Evolutionary conservation across 768 basidiomycete genomes (phyloP).

Genomic region (Multifurca ochricompacta): DNA sequence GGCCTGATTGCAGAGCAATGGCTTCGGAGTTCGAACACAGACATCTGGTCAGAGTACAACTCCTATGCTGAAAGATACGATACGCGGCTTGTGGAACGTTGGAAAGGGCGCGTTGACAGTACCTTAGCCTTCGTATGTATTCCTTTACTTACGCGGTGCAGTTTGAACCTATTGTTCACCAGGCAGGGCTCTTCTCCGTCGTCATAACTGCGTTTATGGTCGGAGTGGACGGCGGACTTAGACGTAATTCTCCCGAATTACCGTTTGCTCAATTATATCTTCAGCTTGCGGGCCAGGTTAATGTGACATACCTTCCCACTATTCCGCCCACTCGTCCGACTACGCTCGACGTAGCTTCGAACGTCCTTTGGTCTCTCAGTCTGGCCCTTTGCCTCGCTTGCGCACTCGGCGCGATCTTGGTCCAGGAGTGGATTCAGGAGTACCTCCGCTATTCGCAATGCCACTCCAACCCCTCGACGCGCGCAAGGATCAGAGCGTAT

Average conservation of each 20-base stretch:
- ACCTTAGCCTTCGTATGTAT: slow-evolving; percentile 4
- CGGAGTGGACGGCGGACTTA: not conserved
- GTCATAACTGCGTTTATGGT: slow-evolving; percentile 1
- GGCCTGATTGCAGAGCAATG: not conserved
- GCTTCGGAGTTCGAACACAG: not conserved
- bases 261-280: slow-evolving; percentile 5
- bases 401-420: slow-evolving; percentile 4
- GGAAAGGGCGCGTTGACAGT: slow-evolving; percentile 1
- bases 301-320: not conserved
- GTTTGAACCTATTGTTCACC: not conserved
- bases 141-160: not conserved
- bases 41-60: slow-evolving; percentile 8
- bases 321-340: not conserved
- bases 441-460: slow-evolving; percentile 2
- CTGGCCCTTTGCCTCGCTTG: slow-evolving; percentile 7
- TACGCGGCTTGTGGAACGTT: not conserved
- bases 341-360: not conserved
- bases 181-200: slow-evolving; percentile 12
- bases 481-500: slow-evolving; percentile 16
- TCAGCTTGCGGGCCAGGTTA: not conserved
- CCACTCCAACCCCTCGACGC: slow-evolving; percentile 9
- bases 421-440: slow-evolving; percentile 12
- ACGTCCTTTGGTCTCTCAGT: slow-evolving; percentile 13
- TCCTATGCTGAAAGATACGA: slow-evolving; percentile 2
- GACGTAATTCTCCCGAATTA: not conserved